Evolutionary conservation across 257 asterid genomes (phyloP).

Genomic region (Forsythia suspensa): DNA sequence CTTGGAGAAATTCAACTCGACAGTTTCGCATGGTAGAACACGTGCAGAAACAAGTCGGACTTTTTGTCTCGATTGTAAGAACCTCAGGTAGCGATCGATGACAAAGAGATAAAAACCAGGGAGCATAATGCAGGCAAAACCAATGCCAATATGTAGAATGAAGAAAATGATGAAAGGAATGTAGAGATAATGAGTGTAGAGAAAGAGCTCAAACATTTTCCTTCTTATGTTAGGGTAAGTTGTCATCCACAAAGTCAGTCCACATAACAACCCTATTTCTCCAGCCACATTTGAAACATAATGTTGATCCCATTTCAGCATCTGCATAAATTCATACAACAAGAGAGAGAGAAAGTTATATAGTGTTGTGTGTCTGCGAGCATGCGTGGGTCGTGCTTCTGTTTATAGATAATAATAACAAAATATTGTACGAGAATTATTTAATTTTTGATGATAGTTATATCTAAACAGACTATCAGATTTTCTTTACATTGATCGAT

Average conservation of each 20-base stretch:
- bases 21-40: constrained; percentile 56
- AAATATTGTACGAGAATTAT: no score
- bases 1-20: constrained; percentile 89
- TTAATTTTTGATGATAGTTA: no score
- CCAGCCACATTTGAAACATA: constrained; percentile 91
- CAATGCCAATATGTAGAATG: constrained; percentile 76
- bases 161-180: constrained; percentile 74
- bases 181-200: constrained; percentile 87
- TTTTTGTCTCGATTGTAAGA: constrained; percentile 67
- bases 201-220: constrained; percentile 76
- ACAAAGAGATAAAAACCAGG: constrained; percentile 84
- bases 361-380: background rate
- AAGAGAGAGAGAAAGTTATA: background rate
- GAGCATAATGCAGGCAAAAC: constrained; percentile 85
- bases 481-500: background rate
- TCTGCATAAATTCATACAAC: constrained; percentile 34
- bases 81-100: constrained; percentile 80
- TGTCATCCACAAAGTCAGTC: constrained; percentile 69
- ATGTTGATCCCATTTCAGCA: constrained; percentile 76
- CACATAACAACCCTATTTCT: constrained; percentile 66
- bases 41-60: constrained; percentile 65
- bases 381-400: background rate
- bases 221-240: constrained; percentile 70
- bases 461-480: background rate
- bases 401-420: background rate